phyloP scores from a whole-genome alignment of 345 rosid genomes.

The Capsella bursapastoris region DNA sequence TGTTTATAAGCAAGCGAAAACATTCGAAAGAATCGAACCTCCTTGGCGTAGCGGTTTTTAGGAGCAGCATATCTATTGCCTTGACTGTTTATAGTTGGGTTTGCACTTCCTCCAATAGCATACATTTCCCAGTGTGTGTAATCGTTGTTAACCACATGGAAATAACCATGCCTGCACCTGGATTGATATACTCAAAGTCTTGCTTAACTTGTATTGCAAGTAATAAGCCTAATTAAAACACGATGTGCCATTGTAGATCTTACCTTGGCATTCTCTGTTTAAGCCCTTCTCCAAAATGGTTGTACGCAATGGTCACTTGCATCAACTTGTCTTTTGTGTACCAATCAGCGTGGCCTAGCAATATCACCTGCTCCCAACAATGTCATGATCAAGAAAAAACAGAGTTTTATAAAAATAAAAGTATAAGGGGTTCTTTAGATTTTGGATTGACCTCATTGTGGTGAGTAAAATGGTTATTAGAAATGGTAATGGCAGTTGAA shows the following conservation, averaged over 20 bases:
- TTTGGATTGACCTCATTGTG: constrained; percentile 32
- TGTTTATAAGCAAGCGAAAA: neutral
- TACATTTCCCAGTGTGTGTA: constrained; percentile 77
- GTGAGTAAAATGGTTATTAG: constrained; percentile 68
- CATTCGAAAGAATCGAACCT: constrained; percentile 48
- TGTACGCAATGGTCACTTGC: constrained; percentile 85
- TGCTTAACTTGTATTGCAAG: neutral
- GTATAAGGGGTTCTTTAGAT: constrained; percentile 39
- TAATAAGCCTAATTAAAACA: constrained; percentile 2
- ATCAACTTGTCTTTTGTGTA: constrained; percentile 76
- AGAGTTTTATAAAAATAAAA: neutral
- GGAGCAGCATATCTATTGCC: constrained; percentile 90
- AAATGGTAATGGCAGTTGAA: constrained; percentile 62
- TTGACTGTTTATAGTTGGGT: constrained; percentile 88
- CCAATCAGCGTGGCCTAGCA: constrained; percentile 78
- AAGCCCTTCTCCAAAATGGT: constrained; percentile 56
- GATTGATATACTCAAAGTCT: neutral
- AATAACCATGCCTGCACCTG: constrained; percentile 89
- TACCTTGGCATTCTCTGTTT: constrained; percentile 95
- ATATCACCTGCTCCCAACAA: constrained; percentile 60
- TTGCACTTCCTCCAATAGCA: constrained; percentile 92
- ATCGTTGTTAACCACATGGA: constrained; percentile 90
- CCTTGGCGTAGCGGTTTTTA: constrained; percentile 65
- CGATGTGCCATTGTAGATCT: neutral
- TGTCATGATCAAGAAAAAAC: neutral